Evolutionary conservation across 345 rosid species (phyloP).

Genomic region (Dipteronia sinensis): DNA sequence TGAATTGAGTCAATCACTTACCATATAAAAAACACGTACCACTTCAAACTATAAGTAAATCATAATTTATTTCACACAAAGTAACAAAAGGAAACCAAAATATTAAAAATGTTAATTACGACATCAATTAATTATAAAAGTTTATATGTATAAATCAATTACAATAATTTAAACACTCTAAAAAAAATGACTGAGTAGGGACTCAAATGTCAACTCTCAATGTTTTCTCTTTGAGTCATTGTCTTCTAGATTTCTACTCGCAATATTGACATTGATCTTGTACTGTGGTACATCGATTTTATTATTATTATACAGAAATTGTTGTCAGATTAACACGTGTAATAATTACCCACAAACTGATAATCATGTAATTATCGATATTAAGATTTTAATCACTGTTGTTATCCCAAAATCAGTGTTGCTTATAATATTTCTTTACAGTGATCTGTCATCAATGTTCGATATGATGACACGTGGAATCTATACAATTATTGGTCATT

Average conservation of each 20-base stretch:
- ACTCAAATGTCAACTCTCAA: background rate
- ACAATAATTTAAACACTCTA: too few species aligned
- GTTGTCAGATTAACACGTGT: constrained; percentile 4
- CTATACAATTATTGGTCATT: background rate
- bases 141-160: too few species aligned
- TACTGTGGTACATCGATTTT: background rate
- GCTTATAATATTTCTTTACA: background rate
- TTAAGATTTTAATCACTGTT: background rate
- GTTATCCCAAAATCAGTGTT: background rate
- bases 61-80: background rate
- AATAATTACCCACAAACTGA: background rate
- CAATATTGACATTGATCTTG: background rate
- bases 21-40: too few species aligned
- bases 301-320: background rate
- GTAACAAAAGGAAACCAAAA: background rate
- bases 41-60: background rate
- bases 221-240: background rate
- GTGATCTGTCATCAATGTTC: background rate
- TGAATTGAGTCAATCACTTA: background rate
- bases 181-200: background rate
- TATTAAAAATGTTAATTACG: background rate
- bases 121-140: too few species aligned
- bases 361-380: background rate
- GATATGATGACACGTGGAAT: background rate
- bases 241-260: background rate